Evolutionary conservation across 192 early-diverging fungal species (phyloP).

Genomic region (Backusella westeae): DNA sequence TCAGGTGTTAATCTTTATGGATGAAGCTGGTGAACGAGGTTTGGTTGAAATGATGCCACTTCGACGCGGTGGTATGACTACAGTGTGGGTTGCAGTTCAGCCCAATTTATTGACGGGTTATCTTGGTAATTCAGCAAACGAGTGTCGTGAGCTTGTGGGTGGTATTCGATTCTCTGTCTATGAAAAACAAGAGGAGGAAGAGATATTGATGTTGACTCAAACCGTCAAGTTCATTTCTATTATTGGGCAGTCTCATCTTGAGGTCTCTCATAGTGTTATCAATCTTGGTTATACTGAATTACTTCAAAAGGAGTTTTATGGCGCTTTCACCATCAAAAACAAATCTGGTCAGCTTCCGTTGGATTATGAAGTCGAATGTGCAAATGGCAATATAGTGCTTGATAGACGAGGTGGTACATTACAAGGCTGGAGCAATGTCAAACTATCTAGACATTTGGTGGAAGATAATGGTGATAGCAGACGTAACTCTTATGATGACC

Average conservation of each 20-base stretch:
- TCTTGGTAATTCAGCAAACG: slow-evolving; percentile 36
- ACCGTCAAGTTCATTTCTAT: slow-evolving; percentile 77
- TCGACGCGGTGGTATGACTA: slow-evolving; percentile 43
- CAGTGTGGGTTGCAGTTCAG: slow-evolving; percentile 78
- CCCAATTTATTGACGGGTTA: slow-evolving; percentile 57
- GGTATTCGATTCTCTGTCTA: slow-evolving; percentile 75
- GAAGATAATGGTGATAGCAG: not conserved
- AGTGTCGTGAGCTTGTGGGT: slow-evolving; percentile 72
- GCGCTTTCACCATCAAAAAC: slow-evolving; percentile 69
- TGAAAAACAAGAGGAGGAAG: slow-evolving; percentile 44
- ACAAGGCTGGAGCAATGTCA: slow-evolving; percentile 47
- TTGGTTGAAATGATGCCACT: slow-evolving; percentile 54
- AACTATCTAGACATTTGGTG: slow-evolving; percentile 19
- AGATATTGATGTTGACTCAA: slow-evolving; percentile 61
- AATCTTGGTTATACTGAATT: slow-evolving; percentile 62
- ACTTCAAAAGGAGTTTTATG: slow-evolving; percentile 50
- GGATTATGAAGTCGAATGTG: slow-evolving; percentile 58
- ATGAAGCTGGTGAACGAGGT: slow-evolving; percentile 51
- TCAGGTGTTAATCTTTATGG: slow-evolving; percentile 76
- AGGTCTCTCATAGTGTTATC: slow-evolving; percentile 62
- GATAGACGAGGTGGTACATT: slow-evolving; percentile 51
- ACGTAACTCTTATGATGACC: slow-evolving; percentile 25
- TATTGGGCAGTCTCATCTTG: slow-evolving; percentile 76
- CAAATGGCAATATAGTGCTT: slow-evolving; percentile 49
- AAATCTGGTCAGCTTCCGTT: slow-evolving; percentile 67